These are phyloP conservation scores for Penicillium daleae DNA, from an alignment of 495 filamentous ascomycete genomes.

Conservation along the genomic window DNA sequence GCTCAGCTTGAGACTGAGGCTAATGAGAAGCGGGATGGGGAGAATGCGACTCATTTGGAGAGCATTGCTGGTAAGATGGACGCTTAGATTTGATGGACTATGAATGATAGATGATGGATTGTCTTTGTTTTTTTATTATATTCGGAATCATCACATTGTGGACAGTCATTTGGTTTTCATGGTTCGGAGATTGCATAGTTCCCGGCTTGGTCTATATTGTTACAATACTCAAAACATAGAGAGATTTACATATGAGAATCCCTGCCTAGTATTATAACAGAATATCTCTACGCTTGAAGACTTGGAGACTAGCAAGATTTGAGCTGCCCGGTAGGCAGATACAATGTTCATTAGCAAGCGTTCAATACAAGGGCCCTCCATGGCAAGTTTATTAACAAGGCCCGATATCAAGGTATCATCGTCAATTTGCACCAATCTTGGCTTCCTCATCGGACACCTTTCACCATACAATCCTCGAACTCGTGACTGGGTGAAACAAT, in stretches of 20 bases:
- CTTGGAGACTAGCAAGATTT: too few species aligned
- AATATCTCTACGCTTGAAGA: too few species aligned
- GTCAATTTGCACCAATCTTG: too few species aligned
- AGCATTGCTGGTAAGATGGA: conserved; percentile 22
- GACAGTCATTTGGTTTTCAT: neutral
- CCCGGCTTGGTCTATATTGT: neutral
- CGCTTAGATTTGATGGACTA: conserved; percentile 14
- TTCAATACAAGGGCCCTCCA: too few species aligned
- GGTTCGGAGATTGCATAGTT: neutral
- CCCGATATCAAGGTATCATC: too few species aligned
- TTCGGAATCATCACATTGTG: neutral
- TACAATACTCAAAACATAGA: neutral
- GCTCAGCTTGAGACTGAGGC: conserved; percentile 39
- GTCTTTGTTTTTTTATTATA: neutral
- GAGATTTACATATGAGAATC: neutral
- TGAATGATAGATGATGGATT: conserved; percentile 5
- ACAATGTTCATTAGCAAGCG: too few species aligned
- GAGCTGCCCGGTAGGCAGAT: too few species aligned
- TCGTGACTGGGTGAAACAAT: neutral
- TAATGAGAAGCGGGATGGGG: conserved; percentile 35
- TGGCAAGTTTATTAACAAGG: too few species aligned
- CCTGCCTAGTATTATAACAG: neutral
- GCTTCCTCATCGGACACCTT: neutral
- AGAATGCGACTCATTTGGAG: conserved; percentile 30
- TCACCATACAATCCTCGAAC: neutral